These are phyloP conservation scores for Oryza meyeriana DNA, from an alignment of 176 grass and related monocot genomes.

Conservation along the genomic window DNA sequence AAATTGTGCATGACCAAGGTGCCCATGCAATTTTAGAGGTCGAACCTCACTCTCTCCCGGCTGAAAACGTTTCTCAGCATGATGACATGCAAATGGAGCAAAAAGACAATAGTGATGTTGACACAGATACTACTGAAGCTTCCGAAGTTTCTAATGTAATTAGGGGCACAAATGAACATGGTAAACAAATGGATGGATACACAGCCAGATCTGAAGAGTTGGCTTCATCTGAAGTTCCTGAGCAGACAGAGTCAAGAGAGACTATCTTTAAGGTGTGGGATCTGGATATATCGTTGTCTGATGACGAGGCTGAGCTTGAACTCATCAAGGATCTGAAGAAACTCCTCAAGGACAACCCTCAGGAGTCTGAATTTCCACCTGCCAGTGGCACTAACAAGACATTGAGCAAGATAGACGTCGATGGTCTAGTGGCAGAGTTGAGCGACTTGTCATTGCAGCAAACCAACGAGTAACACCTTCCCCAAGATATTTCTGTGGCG, in stretches of 20 bases:
- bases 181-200: slow-evolving; percentile 21
- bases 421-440: slow-evolving; percentile 57
- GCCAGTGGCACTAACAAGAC: slow-evolving; percentile 6
- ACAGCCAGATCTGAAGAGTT: slow-evolving; percentile 4
- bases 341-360: slow-evolving; percentile 28
- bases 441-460: slow-evolving; percentile 55
- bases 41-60: not conserved
- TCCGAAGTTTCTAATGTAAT: slow-evolving; percentile 19
- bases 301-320: slow-evolving; percentile 61
- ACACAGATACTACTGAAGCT: slow-evolving; percentile 30
- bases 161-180: slow-evolving; percentile 34
- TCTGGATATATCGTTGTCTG: slow-evolving; percentile 28
- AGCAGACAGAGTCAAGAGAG: slow-evolving; percentile 40
- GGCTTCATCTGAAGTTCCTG: slow-evolving; percentile 10
- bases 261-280: slow-evolving; percentile 88
- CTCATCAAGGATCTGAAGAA: slow-evolving; percentile 70
- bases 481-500: not conserved
- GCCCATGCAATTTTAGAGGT: slow-evolving; percentile 20
- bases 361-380: slow-evolving; percentile 8
- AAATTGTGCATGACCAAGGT: slow-evolving; percentile 7
- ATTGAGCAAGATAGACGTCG: slow-evolving; percentile 39
- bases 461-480: slow-evolving; percentile 25
- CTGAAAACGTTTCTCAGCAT: slow-evolving; percentile 23
- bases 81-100: slow-evolving; percentile 41
- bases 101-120: not conserved